A percentile compares a stretch with the other conserved stretches of the same genome.
Evolutionary conservation across 331 rosid species (phyloP).

Genomic region (Cucumis variabilis): DNA sequence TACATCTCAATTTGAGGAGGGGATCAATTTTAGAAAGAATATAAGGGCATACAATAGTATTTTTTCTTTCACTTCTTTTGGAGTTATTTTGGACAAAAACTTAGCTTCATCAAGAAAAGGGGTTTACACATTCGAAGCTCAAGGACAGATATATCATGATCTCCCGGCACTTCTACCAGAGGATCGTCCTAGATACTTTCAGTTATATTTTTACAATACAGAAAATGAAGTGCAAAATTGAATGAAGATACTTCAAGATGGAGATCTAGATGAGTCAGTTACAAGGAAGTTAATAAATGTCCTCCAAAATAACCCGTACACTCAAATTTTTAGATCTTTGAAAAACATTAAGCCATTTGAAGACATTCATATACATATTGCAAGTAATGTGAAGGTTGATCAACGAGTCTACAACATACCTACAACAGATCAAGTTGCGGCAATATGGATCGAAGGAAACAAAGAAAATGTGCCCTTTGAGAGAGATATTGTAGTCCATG

Average conservation of each 20-base stretch:
- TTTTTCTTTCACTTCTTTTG: no score
- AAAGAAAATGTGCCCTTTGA: neutral
- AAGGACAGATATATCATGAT: neutral
- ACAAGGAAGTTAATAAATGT: no score
- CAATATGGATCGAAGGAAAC: neutral
- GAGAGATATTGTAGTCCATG: neutral
- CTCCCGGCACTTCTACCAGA: neutral
- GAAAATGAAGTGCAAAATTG: neutral
- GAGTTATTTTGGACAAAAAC: no score
- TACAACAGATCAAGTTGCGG: neutral
- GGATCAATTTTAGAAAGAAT: no score
- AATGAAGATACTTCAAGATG: neutral
- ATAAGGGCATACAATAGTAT: no score
- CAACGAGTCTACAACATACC: neutral
- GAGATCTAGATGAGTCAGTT: neutral
- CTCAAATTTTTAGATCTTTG: neutral
- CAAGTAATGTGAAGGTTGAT: neutral
- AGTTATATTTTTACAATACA: neutral
- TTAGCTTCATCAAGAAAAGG: neutral
- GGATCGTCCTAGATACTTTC: neutral
- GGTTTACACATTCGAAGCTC: neutral
- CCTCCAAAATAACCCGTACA: no score
- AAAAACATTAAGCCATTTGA: neutral
- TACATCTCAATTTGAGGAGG: no score
- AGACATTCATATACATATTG: neutral